Conservation (phyloP, 2,329 filamentous ascomycete species). For the Colletotrichum cereale region DNA sequence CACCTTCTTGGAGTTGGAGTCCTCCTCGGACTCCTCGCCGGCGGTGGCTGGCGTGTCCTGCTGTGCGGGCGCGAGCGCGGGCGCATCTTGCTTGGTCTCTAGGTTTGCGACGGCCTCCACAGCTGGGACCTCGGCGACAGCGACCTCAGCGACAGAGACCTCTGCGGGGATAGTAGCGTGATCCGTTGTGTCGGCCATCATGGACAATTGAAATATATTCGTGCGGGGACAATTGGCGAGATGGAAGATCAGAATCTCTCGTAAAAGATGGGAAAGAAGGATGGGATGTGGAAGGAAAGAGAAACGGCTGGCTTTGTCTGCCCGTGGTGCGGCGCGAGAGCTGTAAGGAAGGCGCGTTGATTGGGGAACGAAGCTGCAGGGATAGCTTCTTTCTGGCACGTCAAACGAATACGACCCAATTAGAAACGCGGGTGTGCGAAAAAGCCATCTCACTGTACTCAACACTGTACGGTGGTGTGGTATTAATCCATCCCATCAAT, state of each 20-base stretch:
- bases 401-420: conserved; percentile 31
- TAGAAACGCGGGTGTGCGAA: conserved; percentile 7
- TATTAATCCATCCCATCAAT: conserved; percentile 26
- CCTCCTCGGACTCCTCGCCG: conserved; percentile 53
- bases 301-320: conserved; percentile 16
- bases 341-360: conserved; percentile 39
- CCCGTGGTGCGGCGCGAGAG: conserved; percentile 40
- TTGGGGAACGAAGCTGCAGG: conserved; percentile 41
- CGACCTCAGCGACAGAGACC: conserved; percentile 38
- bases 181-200: conserved; percentile 49
- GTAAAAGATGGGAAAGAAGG: conserved; percentile 17
- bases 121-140: conserved; percentile 26
- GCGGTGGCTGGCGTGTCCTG: conserved; percentile 29
- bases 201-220: conserved; percentile 5
- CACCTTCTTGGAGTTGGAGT: conserved; percentile 66
- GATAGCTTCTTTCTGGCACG: conserved; percentile 30
- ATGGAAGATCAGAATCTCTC: background rate
- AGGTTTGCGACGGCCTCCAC: conserved; percentile 43
- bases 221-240: conserved; percentile 1
- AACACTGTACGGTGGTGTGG: conserved; percentile 27
- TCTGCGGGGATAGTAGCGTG: conserved; percentile 44
- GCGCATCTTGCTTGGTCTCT: conserved; percentile 39
- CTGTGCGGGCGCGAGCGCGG: conserved; percentile 25
- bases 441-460: conserved; percentile 8
- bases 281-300: conserved; percentile 11